Evolutionary conservation across 1,139 yeast genomes (phyloP), one percentile per base, ranked within the genome.

Genomic region (Blastobotrys proliferans): DNA sequence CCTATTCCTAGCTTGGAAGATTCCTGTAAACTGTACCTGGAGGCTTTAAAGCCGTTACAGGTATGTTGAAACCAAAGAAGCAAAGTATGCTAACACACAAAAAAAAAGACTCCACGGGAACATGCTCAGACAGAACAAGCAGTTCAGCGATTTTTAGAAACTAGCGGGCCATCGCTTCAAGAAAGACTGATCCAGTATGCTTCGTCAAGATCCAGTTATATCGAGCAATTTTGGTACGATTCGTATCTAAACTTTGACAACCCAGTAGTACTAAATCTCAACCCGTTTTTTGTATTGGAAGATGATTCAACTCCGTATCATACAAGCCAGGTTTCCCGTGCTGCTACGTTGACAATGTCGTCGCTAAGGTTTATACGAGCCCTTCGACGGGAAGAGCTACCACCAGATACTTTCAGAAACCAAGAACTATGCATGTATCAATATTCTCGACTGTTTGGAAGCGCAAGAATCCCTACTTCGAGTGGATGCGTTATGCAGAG

Each of bases 151-250:
- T 81, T 85, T 58, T 58, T 84, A 46, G 64, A 72, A 43, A 74
- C 79, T 16, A 61, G 73, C 11, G 87, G 90, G 4, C 74, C 78
- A 24, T 70, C 74, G 45, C 70, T 87, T 51, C 86, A 83, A 52
- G 67, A 74, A 26, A 80, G 79, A 55, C 72, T 86, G 38, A 66
- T 79, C 38, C 76, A 76, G 43, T 85, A 83, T 55, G 72, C 86
- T 9, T 70, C 76, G 45, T 65, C 76, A 16, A 70, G 88, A 53
- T 77, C 84, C 43, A 81, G 94, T 8, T 87, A 83, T 63, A 87
- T 87, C 50, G 96, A 87, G 63, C 95, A 87, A 61, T 87, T 87
- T 62, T 87, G 96, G 96, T 86, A 80, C 62, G 96, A 87, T 60
- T 79, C 95, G 2, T 87, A 87, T 62, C 71, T 87, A 51, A 81